Percentiles rank a stretch among this genome's conserved stretches.
Evolutionary conservation across 305 asterid species (phyloP).

Genomic region (Fraxinus latifolia): DNA sequence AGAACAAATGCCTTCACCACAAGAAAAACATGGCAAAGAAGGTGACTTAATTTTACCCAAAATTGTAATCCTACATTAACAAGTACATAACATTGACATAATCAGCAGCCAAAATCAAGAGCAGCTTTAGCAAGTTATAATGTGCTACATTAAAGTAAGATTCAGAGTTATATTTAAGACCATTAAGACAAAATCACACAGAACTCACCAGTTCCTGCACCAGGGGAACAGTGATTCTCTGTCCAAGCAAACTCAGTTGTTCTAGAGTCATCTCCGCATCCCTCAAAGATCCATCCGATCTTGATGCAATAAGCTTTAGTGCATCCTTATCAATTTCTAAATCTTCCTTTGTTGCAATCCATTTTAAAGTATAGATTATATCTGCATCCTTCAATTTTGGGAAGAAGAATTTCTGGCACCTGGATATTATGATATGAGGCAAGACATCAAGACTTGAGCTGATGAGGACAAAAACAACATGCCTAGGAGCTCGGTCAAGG

Average conservation of each 20-base stretch:
- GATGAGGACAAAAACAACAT: constrained; percentile 76
- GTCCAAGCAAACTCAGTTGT: constrained; percentile 89
- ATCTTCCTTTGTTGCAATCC: constrained; percentile 83
- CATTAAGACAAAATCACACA: background rate
- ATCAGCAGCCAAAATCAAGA: background rate
- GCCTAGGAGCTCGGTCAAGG: constrained; percentile 87
- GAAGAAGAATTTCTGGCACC: constrained; percentile 97
- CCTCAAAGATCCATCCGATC: constrained; percentile 52
- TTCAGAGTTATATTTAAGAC: background rate
- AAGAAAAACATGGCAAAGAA: background rate
- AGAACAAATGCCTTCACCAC: background rate
- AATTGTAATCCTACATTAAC: background rate
- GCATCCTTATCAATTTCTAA: constrained; percentile 92
- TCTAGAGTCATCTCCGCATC: constrained; percentile 99
- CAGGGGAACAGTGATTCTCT: constrained; percentile 71
- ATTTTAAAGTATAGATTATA: constrained; percentile 74
- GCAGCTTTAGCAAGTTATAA: constrained; percentile 47
- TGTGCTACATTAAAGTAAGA: background rate
- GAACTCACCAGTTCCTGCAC: constrained; percentile 83
- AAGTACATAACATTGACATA: background rate
- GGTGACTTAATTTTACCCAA: background rate
- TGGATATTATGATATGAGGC: constrained; percentile 84
- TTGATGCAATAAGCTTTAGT: constrained; percentile 81
- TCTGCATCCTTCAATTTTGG: constrained; percentile 94
- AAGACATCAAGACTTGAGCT: constrained; percentile 78